phyloP scores from a whole-genome alignment of 2,329 filamentous ascomycete genomes.

The Ilyonectria destructans region DNA sequence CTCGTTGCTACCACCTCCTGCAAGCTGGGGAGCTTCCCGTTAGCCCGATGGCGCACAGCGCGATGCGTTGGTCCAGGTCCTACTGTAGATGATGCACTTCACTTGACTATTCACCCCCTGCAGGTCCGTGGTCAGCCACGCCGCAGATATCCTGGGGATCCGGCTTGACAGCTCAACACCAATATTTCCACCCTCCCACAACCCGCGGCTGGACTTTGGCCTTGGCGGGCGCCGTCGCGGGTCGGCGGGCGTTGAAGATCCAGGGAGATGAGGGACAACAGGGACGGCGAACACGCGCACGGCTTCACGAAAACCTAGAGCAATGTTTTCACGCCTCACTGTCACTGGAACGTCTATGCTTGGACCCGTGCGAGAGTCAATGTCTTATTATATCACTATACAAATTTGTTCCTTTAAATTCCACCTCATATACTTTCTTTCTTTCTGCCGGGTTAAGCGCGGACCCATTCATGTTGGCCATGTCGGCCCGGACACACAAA shows the following conservation, averaged over 20 bases:
- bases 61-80: not conserved
- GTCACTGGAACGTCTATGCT: not conserved
- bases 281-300: constrained; percentile 8
- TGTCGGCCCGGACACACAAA: not conserved
- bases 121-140: constrained; percentile 8
- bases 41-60: constrained; percentile 12
- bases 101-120: constrained; percentile 13
- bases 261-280: not conserved
- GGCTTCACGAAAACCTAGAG: constrained; percentile 4
- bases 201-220: not conserved
- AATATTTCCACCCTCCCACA: not conserved
- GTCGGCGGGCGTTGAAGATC: not conserved
- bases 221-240: constrained; percentile 6
- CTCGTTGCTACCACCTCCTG: not conserved
- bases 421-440: constrained; percentile 6
- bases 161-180: constrained; percentile 5
- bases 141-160: not conserved
- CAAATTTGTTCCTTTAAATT: constrained; percentile 24
- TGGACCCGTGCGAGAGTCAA: constrained; percentile 2
- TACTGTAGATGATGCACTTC: constrained; percentile 20
- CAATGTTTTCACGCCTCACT: constrained; percentile 8
- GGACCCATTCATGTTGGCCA: constrained; percentile 5
- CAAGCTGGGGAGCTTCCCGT: constrained; percentile 8
- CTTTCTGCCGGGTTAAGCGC: not conserved
- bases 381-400: constrained; percentile 19